Percentiles rank a stretch among this genome's conserved stretches.
Conservation (phyloP, 2,329 filamentous ascomycete species). For the Zymoseptoria pseudotritici region DNA sequence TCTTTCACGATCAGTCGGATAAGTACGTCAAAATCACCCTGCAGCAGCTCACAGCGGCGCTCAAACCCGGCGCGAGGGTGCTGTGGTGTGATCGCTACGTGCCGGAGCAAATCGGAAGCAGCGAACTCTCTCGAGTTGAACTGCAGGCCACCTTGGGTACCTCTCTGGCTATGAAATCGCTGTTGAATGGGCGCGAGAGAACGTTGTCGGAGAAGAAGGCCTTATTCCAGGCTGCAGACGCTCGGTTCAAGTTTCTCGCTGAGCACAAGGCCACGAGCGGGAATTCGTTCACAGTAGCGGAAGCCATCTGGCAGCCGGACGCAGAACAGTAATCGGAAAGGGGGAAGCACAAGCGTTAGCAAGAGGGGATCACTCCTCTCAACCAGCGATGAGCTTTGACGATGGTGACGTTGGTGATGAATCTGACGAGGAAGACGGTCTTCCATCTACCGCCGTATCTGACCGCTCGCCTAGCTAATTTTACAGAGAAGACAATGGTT, state of each 20-base stretch:
- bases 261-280: not conserved
- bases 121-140: not conserved
- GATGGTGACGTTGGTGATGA: no score
- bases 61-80: conserved; percentile 19
- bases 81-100: conserved; percentile 9
- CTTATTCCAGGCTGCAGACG: not conserved
- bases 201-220: not conserved
- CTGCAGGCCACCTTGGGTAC: not conserved
- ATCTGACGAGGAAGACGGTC: no score
- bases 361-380: no score
- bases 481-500: no score
- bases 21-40: conserved; percentile 14
- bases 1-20: conserved; percentile 22
- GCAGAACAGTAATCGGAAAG: not conserved
- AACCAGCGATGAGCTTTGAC: no score
- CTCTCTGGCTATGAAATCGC: not conserved
- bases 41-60: conserved; percentile 10
- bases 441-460: no score
- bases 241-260: not conserved
- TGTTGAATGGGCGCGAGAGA: not conserved
- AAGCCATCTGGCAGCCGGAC: conserved; percentile 2
- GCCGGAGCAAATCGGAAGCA: not conserved
- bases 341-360: no score
- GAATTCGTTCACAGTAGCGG: conserved; percentile 5
- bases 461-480: no score